These are phyloP conservation scores for Alectoria sarmentosa DNA, from an alignment of 495 filamentous ascomycete species.

Conservation along the genomic window DNA sequence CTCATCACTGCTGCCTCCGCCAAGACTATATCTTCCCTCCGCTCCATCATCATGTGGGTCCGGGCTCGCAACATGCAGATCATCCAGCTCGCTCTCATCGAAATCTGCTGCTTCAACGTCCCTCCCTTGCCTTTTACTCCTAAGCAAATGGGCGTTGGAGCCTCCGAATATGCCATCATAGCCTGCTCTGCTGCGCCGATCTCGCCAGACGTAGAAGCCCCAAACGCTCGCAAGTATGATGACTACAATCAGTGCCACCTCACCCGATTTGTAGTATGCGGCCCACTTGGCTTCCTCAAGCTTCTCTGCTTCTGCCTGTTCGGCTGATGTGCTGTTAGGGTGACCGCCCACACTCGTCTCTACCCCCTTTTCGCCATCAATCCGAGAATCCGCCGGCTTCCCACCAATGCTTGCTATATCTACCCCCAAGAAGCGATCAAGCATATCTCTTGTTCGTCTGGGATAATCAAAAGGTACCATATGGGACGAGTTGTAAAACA, in stretches of 20 bases:
- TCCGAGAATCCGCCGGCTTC: conserved; percentile 69
- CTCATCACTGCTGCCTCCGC: conserved; percentile 49
- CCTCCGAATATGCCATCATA: conserved; percentile 45
- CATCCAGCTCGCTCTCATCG: conserved; percentile 81
- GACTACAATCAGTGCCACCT: conserved; percentile 82
- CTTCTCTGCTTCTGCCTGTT: conserved; percentile 66
- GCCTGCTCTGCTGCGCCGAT: conserved; percentile 50
- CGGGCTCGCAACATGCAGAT: conserved; percentile 49
- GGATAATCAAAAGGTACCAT: conserved; percentile 97
- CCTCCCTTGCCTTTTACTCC: conserved; percentile 37
- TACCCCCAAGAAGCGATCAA: conserved; percentile 91
- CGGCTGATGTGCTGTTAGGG: conserved; percentile 66
- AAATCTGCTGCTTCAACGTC: conserved; percentile 83
- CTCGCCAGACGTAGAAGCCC: conserved; percentile 82
- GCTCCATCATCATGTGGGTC: conserved; percentile 22
- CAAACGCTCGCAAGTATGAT: conserved; percentile 67
- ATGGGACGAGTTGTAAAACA: conserved; percentile 92
- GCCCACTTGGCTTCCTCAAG: conserved; percentile 83
- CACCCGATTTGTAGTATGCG: conserved; percentile 87
- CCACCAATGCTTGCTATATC: conserved; percentile 91
- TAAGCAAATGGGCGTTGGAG: conserved; percentile 31
- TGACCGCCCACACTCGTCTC: conserved; percentile 85
- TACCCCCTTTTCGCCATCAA: conserved; percentile 84
- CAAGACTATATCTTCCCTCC: conserved; percentile 48
- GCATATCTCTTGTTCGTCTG: conserved; percentile 85